phyloP scores from a whole-genome alignment of 768 basidiomycete species.

The Podaxis sp. region DNA sequence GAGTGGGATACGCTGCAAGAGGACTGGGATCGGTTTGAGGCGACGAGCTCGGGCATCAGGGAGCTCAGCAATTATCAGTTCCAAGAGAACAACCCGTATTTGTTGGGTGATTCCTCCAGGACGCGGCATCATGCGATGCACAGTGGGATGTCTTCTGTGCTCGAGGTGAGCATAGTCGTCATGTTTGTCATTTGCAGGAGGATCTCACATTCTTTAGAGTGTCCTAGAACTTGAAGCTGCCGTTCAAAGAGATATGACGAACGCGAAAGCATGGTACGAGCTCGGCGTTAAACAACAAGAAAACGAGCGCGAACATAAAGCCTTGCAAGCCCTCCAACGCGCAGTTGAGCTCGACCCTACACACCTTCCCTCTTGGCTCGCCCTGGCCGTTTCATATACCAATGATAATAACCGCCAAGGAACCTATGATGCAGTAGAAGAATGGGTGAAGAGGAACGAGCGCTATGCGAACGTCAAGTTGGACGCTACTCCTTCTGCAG shows the following conservation, averaged over 20 bases:
- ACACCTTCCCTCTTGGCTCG: conserved; percentile 83
- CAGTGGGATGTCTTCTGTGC: conserved; percentile 31
- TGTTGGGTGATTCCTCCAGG: conserved; percentile 57
- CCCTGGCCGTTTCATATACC: conserved; percentile 85
- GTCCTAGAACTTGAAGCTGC: conserved; percentile 88
- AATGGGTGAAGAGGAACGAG: conserved; percentile 76
- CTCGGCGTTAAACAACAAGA: conserved; percentile 98
- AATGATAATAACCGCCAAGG: conserved; percentile 79
- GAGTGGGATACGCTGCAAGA: conserved; percentile 70
- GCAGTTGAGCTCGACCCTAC: conserved; percentile 80
- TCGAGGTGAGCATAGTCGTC: conserved; percentile 37
- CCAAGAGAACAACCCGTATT: conserved; percentile 76
- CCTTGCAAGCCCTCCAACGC: conserved; percentile 79
- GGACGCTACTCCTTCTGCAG: conserved; percentile 34
- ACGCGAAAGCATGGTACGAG: conserved; percentile 82
- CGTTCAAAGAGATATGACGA: conserved; percentile 73
- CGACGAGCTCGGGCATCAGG: conserved; percentile 63
- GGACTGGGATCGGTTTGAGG: conserved; percentile 84
- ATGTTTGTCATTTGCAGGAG: conserved; percentile 15
- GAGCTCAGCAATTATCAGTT: conserved; percentile 65
- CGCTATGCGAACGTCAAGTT: conserved; percentile 43
- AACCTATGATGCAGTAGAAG: conserved; percentile 78
- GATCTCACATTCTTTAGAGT: conserved; percentile 47
- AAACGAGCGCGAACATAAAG: conserved; percentile 92
- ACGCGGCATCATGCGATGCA: conserved; percentile 51